A percentile compares a stretch with the other conserved stretches of the same genome.
Conservation (phyloP, 805 yeast species). For the Isabelozyma rhagii region DNA sequence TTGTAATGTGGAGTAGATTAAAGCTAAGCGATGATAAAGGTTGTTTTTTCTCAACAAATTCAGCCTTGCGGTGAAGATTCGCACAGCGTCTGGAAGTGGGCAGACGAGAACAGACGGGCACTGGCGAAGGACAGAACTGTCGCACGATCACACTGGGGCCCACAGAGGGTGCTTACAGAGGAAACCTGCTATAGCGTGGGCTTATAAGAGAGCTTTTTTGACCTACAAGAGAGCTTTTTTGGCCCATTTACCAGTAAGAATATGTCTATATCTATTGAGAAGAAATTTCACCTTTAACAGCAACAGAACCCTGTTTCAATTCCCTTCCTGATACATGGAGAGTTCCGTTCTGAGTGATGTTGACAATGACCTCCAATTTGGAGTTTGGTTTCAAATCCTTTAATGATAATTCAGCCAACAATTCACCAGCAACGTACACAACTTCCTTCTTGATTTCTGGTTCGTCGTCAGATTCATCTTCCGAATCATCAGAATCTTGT, state of each 20-base stretch:
- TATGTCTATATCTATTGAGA: conserved; percentile 2
- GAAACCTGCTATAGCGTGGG: too few species aligned
- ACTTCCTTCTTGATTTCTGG: conserved; percentile 83
- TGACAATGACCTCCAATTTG: conserved; percentile 66
- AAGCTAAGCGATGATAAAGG: not conserved
- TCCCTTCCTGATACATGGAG: conserved; percentile 67
- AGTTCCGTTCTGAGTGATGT: conserved; percentile 62
- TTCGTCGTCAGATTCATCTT: conserved; percentile 66
- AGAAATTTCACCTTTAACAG: conserved; percentile 52
- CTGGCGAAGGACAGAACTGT: not conserved
- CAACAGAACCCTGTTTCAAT: conserved; percentile 54
- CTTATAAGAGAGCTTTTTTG: too few species aligned
- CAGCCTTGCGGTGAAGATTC: not conserved
- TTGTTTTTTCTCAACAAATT: not conserved
- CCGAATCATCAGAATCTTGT: conserved; percentile 50
- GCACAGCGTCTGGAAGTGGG: not conserved
- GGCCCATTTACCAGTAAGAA: not conserved
- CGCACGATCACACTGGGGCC: too few species aligned
- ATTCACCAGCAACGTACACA: conserved; percentile 66
- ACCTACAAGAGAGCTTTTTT: too few species aligned
- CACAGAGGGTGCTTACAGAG: too few species aligned
- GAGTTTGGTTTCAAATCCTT: conserved; percentile 63
- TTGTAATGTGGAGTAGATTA: too few species aligned
- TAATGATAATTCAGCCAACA: conserved; percentile 75
- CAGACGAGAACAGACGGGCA: not conserved